These are phyloP conservation scores for Mycena metata DNA, from an alignment of 768 basidiomycete genomes.

Conservation along the genomic window DNA sequence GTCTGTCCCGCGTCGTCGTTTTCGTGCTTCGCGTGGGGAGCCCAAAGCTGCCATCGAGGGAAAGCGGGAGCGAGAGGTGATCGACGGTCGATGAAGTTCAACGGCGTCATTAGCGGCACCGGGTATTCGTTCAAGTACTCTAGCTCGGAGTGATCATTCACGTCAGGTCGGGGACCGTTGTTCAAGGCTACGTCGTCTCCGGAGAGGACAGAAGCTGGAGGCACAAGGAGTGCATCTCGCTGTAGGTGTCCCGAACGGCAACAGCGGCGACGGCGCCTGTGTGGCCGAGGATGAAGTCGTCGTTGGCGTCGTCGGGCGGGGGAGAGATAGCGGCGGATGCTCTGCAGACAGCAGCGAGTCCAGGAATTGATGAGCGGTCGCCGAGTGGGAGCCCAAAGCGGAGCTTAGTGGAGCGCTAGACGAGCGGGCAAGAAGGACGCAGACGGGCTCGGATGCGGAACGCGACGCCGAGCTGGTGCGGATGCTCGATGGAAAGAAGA, in stretches of 20 bases:
- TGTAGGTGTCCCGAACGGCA: conserved; percentile 2
- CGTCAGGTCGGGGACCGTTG: not conserved
- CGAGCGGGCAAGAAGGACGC: too few relatives aligned
- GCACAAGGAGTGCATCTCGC: conserved; percentile 10
- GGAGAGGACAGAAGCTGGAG: conserved; percentile 7
- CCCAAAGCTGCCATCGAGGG: conserved; percentile 3
- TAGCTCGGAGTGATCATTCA: not conserved
- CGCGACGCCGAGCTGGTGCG: too few relatives aligned
- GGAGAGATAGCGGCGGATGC: too few relatives aligned
- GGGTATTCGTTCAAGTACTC: conserved; percentile 27
- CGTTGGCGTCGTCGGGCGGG: not conserved
- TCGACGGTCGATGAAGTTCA: not conserved
- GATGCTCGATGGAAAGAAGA: too few relatives aligned
- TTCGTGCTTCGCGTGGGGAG: not conserved
- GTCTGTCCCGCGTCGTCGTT: not conserved
- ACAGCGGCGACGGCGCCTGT: not conserved
- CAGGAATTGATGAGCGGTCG: too few relatives aligned
- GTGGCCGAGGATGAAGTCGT: conserved; percentile 10
- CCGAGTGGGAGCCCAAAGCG: too few relatives aligned
- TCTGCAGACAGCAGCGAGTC: too few relatives aligned
- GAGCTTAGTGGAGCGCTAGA: too few relatives aligned
- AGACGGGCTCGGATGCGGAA: too few relatives aligned
- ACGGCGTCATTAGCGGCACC: not conserved
- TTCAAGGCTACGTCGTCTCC: not conserved
- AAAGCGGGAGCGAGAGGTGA: conserved; percentile 10